Evolutionary conservation across 1,284 basidiomycete species (phyloP), one percentile per base, ranked within the genome.

Genomic region (Ustilago tritici): DNA sequence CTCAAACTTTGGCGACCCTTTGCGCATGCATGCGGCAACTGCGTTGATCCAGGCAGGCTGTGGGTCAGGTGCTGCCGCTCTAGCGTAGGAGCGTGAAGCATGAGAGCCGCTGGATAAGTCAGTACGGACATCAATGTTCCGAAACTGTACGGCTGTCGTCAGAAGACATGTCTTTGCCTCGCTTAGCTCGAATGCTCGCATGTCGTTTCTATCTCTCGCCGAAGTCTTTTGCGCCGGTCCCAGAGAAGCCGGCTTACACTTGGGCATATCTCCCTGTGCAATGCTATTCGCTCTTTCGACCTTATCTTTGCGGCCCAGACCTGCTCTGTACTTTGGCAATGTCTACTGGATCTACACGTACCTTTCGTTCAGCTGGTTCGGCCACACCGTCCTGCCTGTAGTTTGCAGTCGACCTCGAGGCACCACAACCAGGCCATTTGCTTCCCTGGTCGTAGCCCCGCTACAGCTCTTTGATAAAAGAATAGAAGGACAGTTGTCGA

Each of bases 101-200:
- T 19, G 34, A 53, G 28, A 47, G 56, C 56, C 56, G 56, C 28
- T 43, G 43, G 56, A 58, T 46, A 32, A 28, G 23, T 28, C 23
- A 3, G 5, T 58, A 11, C 56, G 56, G 43, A 47, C 17, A 38
- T 14, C 56, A 14, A 15, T 19, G 43, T 38, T 49, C 56, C 43
- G 43, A 58, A 41, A 5, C 41, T 58, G 56, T 43, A 58, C 28
- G 41, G 10, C 34, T 58, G 43, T 58, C 56, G 56, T 58, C 56
- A 47, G 56, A 58, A 58, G 56, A 58, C 43, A 47, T 36, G 43
- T 47, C 40, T 11, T 35, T 9, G n/a, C 28, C 56, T 58, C 56
- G 43, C 56, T 58, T 58, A 58, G 56, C 43, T 35, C 12, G 32
- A 19, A 9, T 58, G 17, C 15, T 36, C 23, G 38, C 32, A 57